Percentiles rank a stretch among this genome's conserved stretches.
These are phyloP conservation scores for Boletus huronensis DNA, from an alignment of 768 basidiomycete genomes.

Conservation along the genomic window DNA sequence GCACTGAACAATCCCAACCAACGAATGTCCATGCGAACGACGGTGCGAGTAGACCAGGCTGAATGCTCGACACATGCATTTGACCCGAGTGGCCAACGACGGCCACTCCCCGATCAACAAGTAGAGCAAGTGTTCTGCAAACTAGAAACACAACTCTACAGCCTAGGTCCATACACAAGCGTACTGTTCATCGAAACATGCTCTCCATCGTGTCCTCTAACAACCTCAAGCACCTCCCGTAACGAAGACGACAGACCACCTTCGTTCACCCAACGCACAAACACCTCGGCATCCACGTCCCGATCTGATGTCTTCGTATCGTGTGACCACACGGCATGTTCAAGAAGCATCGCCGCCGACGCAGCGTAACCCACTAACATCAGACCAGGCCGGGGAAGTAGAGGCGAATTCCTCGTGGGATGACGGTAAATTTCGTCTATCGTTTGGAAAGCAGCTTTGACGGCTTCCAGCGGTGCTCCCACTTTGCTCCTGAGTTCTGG, in stretches of 20 bases:
- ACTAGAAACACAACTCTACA: conserved; percentile 4
- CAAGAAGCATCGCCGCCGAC: conserved; percentile 55
- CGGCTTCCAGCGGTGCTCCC: conserved; percentile 27
- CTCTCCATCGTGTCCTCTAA: neutral
- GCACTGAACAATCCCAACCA: no score
- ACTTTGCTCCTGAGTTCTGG: conserved; percentile 28
- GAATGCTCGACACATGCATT: no score
- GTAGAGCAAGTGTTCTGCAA: conserved; percentile 38
- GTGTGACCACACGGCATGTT: conserved; percentile 65
- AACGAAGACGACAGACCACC: conserved; percentile 31
- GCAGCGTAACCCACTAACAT: conserved; percentile 55
- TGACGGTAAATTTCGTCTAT: conserved; percentile 40
- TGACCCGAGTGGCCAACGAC: no score
- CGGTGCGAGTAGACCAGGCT: no score
- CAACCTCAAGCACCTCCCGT: conserved; percentile 21
- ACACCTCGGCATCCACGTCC: conserved; percentile 48
- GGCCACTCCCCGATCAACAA: neutral
- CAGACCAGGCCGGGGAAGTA: conserved; percentile 56
- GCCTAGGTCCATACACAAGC: conserved; percentile 19
- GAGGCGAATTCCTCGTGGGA: conserved; percentile 36
- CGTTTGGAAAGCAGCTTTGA: conserved; percentile 39
- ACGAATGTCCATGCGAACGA: no score
- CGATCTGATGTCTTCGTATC: conserved; percentile 26
- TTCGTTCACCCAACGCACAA: conserved; percentile 49
- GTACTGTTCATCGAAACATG: conserved; percentile 14